Conservation (phyloP, 2,329 filamentous ascomycete genomes). For the Monilinia fructigena region DNA sequence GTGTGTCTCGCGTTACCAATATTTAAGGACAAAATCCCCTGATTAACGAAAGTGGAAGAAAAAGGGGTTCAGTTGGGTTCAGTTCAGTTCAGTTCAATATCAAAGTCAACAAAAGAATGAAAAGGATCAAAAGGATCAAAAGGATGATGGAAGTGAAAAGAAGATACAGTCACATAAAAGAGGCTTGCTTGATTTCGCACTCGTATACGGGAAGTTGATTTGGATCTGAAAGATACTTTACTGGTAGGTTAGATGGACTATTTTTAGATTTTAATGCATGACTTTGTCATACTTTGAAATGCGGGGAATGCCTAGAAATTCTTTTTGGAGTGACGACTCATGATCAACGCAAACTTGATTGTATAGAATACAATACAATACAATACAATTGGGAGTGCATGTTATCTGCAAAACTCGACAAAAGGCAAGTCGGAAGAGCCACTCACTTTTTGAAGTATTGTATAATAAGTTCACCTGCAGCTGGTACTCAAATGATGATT, state of each 20-base stretch:
- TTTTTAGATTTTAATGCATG: neutral
- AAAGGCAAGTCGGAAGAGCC: neutral
- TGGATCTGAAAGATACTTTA: neutral
- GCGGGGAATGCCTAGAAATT: too few relatives aligned
- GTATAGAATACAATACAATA: too few relatives aligned
- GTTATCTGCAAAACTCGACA: too few relatives aligned
- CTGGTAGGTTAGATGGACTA: neutral
- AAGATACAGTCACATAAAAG: neutral
- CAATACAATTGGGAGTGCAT: too few relatives aligned
- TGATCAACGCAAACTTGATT: too few relatives aligned
- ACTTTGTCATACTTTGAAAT: neutral
- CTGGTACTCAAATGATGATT: too few relatives aligned
- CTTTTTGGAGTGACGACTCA: too few relatives aligned
- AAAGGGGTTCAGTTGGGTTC: neutral
- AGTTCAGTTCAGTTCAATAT: neutral
- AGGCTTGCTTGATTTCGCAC: neutral
- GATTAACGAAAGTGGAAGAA: conserved; percentile 4
- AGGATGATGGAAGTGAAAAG: neutral
- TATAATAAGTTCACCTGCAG: too few relatives aligned
- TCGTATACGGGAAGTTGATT: neutral
- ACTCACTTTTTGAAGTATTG: neutral
- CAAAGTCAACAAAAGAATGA: neutral
- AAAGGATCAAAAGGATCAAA: too few relatives aligned
- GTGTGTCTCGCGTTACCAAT: neutral
- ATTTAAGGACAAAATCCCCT: neutral